Evolutionary conservation across 495 filamentous ascomycete species (phyloP), one percentile per base, ranked within the genome.

Genomic region (Aspergillus leporis): DNA sequence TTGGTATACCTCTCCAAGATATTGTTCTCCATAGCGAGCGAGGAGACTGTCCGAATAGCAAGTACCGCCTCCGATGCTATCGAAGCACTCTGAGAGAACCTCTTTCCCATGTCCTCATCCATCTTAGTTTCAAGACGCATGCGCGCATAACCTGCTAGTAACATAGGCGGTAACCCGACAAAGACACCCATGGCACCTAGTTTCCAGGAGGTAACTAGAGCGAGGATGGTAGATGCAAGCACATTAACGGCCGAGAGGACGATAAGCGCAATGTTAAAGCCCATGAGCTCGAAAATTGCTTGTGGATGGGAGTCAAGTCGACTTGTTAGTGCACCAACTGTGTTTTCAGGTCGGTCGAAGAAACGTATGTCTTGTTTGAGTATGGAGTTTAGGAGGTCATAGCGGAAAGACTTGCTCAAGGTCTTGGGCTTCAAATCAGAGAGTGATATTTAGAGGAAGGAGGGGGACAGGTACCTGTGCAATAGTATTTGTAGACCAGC

Each of bases 331-430:
- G 87, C 78, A 3, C 88, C 88, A 6, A 81, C 75, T 0, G 86
- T 78, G 60, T 90, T 88, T 48, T 84, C 80, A 40, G 80, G 73
- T 3, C 71, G 66, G 67, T 91, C 88, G 59, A 87, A 91, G 69
- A 86, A 91, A 0, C 77, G 66, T 19, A 83, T 81, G 50, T 83
- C 82, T 58, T 87, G 81, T 58, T 69, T 72, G 21, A 88, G 58
- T 48, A 85, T 79, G 45, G 73, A 74, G 41, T 84, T 74, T 54
- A 89, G 81, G 58, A 86, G 83, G 63, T 89, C 77, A 47, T 79
- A 75, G 28, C 85, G 76, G 63, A 85, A 87, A 13, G 73, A 72
- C 34, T 71, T 60, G 13, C 59, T 71, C 6, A 79, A 55, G n/a
- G 72, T 61, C 61, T 64, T 9, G 10, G 0, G 2, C 1, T 16